Conservation (phyloP, 768 basidiomycete genomes). For the Lactarius evosmus region DNA sequence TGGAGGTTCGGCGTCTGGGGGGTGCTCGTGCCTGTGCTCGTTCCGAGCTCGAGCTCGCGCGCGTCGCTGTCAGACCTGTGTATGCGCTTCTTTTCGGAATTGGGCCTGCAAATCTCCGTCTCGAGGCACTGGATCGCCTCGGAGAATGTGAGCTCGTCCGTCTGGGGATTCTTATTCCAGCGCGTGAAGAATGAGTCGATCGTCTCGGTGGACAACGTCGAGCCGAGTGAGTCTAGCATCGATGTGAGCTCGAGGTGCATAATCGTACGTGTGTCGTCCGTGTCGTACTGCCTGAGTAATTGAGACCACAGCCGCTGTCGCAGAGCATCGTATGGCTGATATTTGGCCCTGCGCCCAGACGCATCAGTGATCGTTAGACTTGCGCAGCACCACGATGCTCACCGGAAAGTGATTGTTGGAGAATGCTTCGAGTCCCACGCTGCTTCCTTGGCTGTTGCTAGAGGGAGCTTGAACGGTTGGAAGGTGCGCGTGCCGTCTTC, state of each 20-base stretch:
- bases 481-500: constrained; percentile 58
- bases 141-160: constrained; percentile 72
- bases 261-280: constrained; percentile 70
- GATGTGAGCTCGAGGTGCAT: constrained; percentile 87
- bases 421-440: constrained; percentile 71
- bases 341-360: constrained; percentile 65
- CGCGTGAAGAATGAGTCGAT: constrained; percentile 79
- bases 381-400: constrained; percentile 25
- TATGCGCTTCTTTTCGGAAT: constrained; percentile 65
- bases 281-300: constrained; percentile 86
- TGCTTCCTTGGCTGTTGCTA: constrained; percentile 58
- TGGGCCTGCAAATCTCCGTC: constrained; percentile 70
- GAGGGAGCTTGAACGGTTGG: constrained; percentile 65
- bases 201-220: constrained; percentile 78
- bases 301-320: constrained; percentile 89
- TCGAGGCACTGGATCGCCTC: constrained; percentile 87
- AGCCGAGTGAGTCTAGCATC: constrained; percentile 96
- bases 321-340: constrained; percentile 90
- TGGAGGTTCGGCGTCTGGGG: constrained; percentile 51
- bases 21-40: constrained; percentile 43
- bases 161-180: constrained; percentile 56
- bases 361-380: constrained; percentile 3
- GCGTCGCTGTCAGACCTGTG: constrained; percentile 44
- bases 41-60: constrained; percentile 16
- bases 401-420: constrained; percentile 70